phyloP scores from a whole-genome alignment of 2,329 filamentous ascomycete genomes.

The Fusarium metavorans region DNA sequence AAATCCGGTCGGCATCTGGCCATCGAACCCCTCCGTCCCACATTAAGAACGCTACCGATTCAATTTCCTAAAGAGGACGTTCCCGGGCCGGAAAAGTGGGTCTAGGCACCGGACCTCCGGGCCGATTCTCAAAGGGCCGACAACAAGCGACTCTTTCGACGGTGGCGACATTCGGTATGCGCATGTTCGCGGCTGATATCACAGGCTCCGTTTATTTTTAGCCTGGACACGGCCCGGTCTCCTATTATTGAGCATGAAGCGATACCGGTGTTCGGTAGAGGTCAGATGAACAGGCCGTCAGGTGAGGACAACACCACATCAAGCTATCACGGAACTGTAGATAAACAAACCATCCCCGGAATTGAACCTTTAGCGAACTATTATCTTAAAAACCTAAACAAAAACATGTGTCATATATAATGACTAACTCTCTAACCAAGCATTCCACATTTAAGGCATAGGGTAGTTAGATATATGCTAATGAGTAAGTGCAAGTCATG shows the following conservation, averaged over 20 bases:
- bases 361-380: neutral
- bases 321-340: neutral
- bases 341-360: neutral
- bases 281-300: neutral
- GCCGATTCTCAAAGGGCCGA: neutral
- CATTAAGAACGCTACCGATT: neutral
- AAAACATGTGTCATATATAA: neutral
- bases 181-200: neutral
- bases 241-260: neutral
- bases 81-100: neutral
- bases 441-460: neutral
- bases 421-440: neutral
- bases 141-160: neutral
- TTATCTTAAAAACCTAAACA: neutral
- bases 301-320: neutral
- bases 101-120: neutral
- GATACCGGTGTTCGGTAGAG: neutral
- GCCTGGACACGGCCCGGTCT: neutral
- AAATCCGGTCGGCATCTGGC: neutral
- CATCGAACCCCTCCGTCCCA: neutral
- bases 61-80: neutral
- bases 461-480: neutral
- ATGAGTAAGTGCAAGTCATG: neutral
- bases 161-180: neutral
- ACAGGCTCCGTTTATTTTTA: neutral